Base-by-base conservation (phyloP, 352 stramenopile genomes). In the Phytopythium helicoides region DNA sequence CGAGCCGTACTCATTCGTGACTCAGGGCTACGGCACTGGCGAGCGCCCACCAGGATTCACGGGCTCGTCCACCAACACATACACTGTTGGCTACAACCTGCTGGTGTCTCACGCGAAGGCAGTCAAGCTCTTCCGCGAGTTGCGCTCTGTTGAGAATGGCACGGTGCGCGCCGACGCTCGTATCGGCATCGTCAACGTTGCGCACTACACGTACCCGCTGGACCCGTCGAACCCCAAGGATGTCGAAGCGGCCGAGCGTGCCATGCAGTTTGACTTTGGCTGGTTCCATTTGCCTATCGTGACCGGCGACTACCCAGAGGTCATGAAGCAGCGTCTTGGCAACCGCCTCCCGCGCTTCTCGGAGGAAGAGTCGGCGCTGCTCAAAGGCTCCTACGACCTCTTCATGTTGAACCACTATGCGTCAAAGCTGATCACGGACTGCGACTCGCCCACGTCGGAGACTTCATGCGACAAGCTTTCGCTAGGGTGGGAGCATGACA, bases 341-440 rank as follows among this genome's bases (percentile, higher is more conserved):
- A 64, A 77, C 26, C 72, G 86, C 8, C 67, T 99, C 8, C 94
- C 94, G 2, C 49, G 47, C 37, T 98, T 98, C 64, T 96, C 93
- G 9, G 36, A 54, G 6, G 67, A 87, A 31, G 72, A 98, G 52
- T 64, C 81, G 12, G 64, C 67, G 26, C 25, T 87, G 6, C 52
- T 99, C 18, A 72, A 72, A 41, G 80, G 76, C n/a, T 97, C 85
- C 35, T 84, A 83, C 56, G 96, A 99, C 52, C 90, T 98, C 51
- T 92, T 99, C 51, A 97, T 96, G 50, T 70, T 98, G 19, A 98
- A 99, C 70, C 89, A 98, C 64, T 99, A 98, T 69, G 71, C 64
- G 31, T 87, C 92, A 46, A 64, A 66, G 18, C 45, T 68, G 0
- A 73, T 83, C 16, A 83, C 76, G 12, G 68, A 88, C 60, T 81